Evolutionary conservation across 2,329 filamentous ascomycete genomes (phyloP).

Genomic region (Cladophialophora exuberans): DNA sequence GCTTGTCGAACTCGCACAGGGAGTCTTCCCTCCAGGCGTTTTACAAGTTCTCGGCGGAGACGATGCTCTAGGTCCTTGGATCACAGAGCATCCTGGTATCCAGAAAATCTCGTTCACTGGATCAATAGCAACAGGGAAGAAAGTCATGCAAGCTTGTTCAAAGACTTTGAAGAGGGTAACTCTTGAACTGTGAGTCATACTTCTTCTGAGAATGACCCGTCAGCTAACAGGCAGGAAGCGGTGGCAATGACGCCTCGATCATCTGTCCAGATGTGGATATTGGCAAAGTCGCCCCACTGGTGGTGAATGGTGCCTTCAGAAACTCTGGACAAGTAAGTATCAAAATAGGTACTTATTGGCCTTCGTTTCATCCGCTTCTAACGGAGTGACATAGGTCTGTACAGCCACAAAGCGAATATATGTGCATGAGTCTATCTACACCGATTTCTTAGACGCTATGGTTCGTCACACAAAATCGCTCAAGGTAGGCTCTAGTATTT

Average conservation of each 20-base stretch:
- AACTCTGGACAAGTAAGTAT: not conserved
- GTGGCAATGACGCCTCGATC: constrained; percentile 64
- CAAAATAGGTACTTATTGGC: no score
- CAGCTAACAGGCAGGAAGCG: constrained; percentile 31
- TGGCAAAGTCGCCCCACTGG: constrained; percentile 50
- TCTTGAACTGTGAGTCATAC: constrained; percentile 52
- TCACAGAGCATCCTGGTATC: constrained; percentile 56
- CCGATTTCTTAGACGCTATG: constrained; percentile 50
- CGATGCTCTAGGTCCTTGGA: constrained; percentile 58
- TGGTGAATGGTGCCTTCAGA: constrained; percentile 41
- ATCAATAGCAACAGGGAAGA: constrained; percentile 61
- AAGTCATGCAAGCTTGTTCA: constrained; percentile 59
- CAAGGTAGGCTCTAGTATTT: constrained; percentile 36
- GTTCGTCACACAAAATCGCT: constrained; percentile 40
- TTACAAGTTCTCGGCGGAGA: constrained; percentile 63
- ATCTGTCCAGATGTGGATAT: constrained; percentile 61
- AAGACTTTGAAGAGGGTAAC: constrained; percentile 63
- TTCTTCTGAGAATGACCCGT: not conserved
- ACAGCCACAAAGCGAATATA: constrained; percentile 59
- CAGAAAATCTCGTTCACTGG: constrained; percentile 66
- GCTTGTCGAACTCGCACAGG: constrained; percentile 58
- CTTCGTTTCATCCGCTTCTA: no score
- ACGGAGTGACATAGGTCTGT: constrained; percentile 57
- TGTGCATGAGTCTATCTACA: constrained; percentile 59
- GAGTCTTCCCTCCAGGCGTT: constrained; percentile 63